Conservation (phyloP, 2,329 filamentous ascomycete genomes). For the Gliomastix tumulicola region DNA sequence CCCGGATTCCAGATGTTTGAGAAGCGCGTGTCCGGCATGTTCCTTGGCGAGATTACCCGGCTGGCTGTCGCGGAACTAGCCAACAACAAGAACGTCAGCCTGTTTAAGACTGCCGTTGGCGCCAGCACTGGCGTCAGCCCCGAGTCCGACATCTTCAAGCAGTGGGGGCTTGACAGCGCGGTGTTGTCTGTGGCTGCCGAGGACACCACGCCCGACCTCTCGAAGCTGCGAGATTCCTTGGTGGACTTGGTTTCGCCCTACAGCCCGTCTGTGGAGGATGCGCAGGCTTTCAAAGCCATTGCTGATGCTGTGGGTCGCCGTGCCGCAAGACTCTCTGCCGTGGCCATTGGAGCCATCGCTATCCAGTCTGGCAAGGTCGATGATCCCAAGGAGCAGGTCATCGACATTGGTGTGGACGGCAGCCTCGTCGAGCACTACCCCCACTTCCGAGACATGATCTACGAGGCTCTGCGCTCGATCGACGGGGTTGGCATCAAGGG, state of each 20-base stretch:
- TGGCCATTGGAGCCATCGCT: conserved; percentile 79
- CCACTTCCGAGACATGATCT: conserved; percentile 80
- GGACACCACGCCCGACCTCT: conserved; percentile 67
- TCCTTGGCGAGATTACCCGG: conserved; percentile 88
- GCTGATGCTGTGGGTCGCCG: conserved; percentile 80
- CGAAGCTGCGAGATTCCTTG: conserved; percentile 69
- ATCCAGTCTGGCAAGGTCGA: conserved; percentile 70
- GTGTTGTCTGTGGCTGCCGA: conserved; percentile 83
- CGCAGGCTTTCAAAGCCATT: conserved; percentile 78
- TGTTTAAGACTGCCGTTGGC: conserved; percentile 51
- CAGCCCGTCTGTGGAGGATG: conserved; percentile 74
- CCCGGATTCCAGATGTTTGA: conserved; percentile 98
- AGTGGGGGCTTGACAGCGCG: conserved; percentile 88
- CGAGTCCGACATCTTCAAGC: conserved; percentile 61
- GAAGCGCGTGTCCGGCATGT: conserved; percentile 98
- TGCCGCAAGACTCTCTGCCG: conserved; percentile 79
- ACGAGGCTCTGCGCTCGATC: conserved; percentile 71
- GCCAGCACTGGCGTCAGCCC: conserved; percentile 62
- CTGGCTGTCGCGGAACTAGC: conserved; percentile 68
- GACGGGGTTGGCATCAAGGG: conserved; percentile 71
- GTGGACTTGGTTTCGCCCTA: conserved; percentile 71
- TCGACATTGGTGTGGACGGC: conserved; percentile 91
- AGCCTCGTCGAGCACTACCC: conserved; percentile 95
- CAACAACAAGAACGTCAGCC: conserved; percentile 54
- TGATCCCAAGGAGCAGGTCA: conserved; percentile 57